Evolutionary conservation across 257 asterid genomes (phyloP).

Genomic region (Cynanchum wilfordii): DNA sequence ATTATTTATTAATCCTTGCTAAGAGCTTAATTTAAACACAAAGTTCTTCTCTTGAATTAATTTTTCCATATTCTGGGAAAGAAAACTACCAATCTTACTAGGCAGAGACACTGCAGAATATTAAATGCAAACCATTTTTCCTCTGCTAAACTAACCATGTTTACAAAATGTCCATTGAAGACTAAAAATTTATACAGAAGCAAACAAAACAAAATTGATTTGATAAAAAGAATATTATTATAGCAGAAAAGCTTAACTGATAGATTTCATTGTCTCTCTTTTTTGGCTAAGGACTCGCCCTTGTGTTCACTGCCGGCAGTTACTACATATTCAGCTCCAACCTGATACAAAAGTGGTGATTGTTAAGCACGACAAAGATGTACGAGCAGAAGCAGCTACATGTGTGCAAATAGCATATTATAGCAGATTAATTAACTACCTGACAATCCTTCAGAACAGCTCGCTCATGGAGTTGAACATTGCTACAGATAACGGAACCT

Average conservation of each 20-base stretch:
- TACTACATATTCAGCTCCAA: slow-evolving; percentile 90
- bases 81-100: background rate
- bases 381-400: background rate
- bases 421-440: slow-evolving; percentile 34
- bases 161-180: background rate
- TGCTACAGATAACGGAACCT: slow-evolving; percentile 87
- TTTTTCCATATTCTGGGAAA: background rate
- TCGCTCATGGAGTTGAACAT: slow-evolving; percentile 93
- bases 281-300: slow-evolving; percentile 90
- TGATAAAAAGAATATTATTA: background rate
- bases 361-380: background rate
- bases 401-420: background rate
- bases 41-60: too few species aligned
- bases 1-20: too few species aligned
- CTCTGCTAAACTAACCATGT: background rate
- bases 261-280: slow-evolving; percentile 47
- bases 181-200: background rate
- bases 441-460: slow-evolving; percentile 88
- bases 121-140: background rate
- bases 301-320: slow-evolving; percentile 75
- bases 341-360: slow-evolving; percentile 33
- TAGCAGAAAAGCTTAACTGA: background rate
- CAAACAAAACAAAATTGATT: slow-evolving; percentile 15
- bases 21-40: too few species aligned
- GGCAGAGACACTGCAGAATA: background rate